A percentile compares a stretch with the other conserved stretches of the same genome.
These are phyloP conservation scores for Fragosphaeria purpurea DNA, from an alignment of 2,329 filamentous ascomycete species.

Conservation along the genomic window DNA sequence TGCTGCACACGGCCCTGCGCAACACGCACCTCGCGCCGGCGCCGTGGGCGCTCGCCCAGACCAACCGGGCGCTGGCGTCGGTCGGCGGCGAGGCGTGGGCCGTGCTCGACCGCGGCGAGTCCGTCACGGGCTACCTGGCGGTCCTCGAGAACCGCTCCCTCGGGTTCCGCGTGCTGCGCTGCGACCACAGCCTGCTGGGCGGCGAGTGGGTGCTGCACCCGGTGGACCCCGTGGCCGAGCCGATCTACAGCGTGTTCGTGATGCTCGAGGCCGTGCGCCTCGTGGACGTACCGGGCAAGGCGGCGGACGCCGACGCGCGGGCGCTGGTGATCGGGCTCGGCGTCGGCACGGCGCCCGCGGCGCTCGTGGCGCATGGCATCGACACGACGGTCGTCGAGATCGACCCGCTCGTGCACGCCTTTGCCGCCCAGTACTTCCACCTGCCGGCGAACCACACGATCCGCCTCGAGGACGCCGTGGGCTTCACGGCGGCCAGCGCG, in stretches of 20 bases:
- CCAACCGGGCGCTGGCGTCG: constrained; percentile 53
- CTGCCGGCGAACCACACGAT: constrained; percentile 67
- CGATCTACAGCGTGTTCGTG: constrained; percentile 91
- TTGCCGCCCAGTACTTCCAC: constrained; percentile 73
- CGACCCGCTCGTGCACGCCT: constrained; percentile 78
- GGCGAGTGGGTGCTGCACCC: constrained; percentile 68
- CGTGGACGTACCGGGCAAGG: constrained; percentile 47
- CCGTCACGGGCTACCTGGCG: constrained; percentile 83
- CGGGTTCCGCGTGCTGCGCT: constrained; percentile 74
- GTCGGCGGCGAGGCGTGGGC: constrained; percentile 53
- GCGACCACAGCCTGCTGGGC: constrained; percentile 87
- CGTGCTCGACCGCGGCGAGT: constrained; percentile 73
- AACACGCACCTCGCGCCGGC: constrained; percentile 63
- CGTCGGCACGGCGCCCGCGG: constrained; percentile 82
- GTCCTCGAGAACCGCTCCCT: constrained; percentile 66
- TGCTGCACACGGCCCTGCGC: constrained; percentile 59
- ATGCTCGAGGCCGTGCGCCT: constrained; percentile 89
- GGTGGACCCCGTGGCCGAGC: constrained; percentile 57
- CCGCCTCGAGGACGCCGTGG: constrained; percentile 72
- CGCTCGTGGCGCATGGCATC: constrained; percentile 78
- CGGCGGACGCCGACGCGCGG: constrained; percentile 56
- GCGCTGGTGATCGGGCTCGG: constrained; percentile 87
- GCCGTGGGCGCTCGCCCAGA: constrained; percentile 43
- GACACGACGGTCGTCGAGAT: constrained; percentile 92
- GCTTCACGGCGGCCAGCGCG: constrained; percentile 45